A percentile compares a stretch with the other conserved stretches of the same genome.
Evolutionary conservation across 495 filamentous ascomycete species (phyloP).

Genomic region (Immersiella caudata): DNA sequence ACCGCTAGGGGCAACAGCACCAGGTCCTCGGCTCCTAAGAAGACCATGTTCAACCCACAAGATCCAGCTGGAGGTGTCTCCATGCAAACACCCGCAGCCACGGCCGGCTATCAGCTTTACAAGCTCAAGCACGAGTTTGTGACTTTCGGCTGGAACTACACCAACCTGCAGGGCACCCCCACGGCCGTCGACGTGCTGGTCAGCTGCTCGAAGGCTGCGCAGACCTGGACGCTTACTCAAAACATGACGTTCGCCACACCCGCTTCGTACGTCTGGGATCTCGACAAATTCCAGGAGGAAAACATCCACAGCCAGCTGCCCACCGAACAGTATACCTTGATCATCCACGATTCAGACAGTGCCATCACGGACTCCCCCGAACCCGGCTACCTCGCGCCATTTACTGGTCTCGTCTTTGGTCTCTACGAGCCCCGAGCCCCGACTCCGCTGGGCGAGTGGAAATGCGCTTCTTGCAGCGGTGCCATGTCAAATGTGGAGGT

Average conservation of each 20-base stretch:
- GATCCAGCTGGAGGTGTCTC: conserved; percentile 71
- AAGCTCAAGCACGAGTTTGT: conserved; percentile 77
- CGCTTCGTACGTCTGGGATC: conserved; percentile 73
- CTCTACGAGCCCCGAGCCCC: conserved; percentile 77
- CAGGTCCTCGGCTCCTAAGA: conserved; percentile 36
- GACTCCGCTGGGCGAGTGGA: conserved; percentile 59
- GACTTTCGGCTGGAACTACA: conserved; percentile 96
- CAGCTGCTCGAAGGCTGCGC: conserved; percentile 60
- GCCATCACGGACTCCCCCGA: conserved; percentile 62
- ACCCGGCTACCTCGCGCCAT: conserved; percentile 73
- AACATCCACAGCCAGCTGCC: conserved; percentile 62
- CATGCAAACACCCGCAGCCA: conserved; percentile 74
- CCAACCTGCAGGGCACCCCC: conserved; percentile 76
- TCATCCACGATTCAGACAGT: conserved; percentile 75
- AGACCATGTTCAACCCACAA: conserved; percentile 59
- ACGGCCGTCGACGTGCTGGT: conserved; percentile 80
- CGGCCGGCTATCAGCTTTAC: conserved; percentile 71
- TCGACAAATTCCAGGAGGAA: conserved; percentile 64
- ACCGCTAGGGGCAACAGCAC: conserved; percentile 29
- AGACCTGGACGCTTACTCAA: conserved; percentile 54
- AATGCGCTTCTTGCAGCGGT: conserved; percentile 71
- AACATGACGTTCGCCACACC: conserved; percentile 55
- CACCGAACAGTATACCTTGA: conserved; percentile 79
- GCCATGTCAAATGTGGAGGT: conserved; percentile 66
- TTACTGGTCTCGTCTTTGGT: conserved; percentile 69